A percentile compares a stretch with the other conserved stretches of the same genome.
Evolutionary conservation across 495 filamentous ascomycete genomes (phyloP).

Genomic region (Coniosporium apollinis): DNA sequence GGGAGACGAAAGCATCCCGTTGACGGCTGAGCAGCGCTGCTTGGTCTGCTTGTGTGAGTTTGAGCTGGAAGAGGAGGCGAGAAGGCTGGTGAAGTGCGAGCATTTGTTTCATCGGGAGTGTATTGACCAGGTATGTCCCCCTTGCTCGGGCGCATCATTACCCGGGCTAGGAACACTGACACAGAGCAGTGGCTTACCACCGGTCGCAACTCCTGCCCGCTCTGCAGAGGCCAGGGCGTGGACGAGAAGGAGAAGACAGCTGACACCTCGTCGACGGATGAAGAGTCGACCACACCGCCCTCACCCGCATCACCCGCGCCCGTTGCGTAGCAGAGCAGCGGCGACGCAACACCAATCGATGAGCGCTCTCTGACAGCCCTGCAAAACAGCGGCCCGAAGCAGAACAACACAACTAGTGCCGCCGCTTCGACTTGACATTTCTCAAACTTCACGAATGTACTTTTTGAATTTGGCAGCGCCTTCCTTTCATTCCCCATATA

Average conservation of each 20-base stretch:
- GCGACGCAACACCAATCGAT: no score
- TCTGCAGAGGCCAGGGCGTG: constrained; percentile 60
- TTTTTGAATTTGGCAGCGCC: no score
- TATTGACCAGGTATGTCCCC: constrained; percentile 50
- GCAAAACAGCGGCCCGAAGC: no score
- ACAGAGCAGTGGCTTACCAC: constrained; percentile 53
- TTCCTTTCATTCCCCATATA: no score
- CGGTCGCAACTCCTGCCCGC: constrained; percentile 61
- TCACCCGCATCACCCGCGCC: no score
- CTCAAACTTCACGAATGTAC: no score
- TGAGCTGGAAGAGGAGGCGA: constrained; percentile 43
- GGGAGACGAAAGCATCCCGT: constrained; percentile 28
- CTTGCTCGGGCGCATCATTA: constrained; percentile 2
- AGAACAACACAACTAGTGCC: no score
- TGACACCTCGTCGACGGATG: no score
- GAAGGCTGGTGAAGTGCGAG: constrained; percentile 46
- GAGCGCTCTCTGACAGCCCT: no score
- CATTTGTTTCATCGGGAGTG: constrained; percentile 61
- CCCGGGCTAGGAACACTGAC: constrained; percentile 5
- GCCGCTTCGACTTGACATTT: no score
- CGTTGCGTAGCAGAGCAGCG: no score
- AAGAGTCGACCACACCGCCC: no score
- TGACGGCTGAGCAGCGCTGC: constrained; percentile 46
- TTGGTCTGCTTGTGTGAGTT: constrained; percentile 60
- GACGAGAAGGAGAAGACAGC: constrained; percentile 27